Base-by-base conservation (phyloP, 192 early-diverging fungal species). In the Phycomyces nitens region DNA sequence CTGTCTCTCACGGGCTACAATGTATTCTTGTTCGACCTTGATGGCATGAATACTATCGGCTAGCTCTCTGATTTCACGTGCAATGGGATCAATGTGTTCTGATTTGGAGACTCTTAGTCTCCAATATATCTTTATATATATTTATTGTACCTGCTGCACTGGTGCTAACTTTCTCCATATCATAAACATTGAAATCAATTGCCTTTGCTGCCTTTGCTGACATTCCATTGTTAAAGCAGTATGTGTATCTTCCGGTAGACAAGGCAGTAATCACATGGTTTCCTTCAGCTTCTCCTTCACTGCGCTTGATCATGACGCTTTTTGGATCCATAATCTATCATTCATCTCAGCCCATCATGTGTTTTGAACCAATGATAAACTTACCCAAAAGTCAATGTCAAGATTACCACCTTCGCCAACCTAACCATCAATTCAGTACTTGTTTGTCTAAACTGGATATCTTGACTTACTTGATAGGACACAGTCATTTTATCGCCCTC, bases 181-280 rank as follows among this genome's bases (percentile, higher is more conserved):
- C 80, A 41, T 78, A 65, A 23, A 75, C 75, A 62, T 84, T 84
- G 68, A 89, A 90, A 23, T 78, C 71, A 23, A 92, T 58, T 23
- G 61, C 61, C 77, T 88, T 88, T 5, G 83, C 85, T 21, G 80
- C 71, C 60, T 80, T 27, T 22, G 80, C 71, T n/a, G 81, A 84
- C 74, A 86, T 82, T 29, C 76, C 68, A 74, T 93, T 93, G 66
- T 82, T 86, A 73, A 93, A 93, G 75, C 91, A 93, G 72, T 86
- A 89, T 12, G 74, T 77, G 63, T 90, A 81, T 61, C 77, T 74
- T 53, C 91, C 91, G 21, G 73, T 72, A 6, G 49, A 21, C 22
- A 75, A 71, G 18, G 88, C 84, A 16, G 65, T 62, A 7, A 80
- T 23, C 44, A 64, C 53, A 60, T 76, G 77, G 14, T 73, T 78